These are phyloP conservation scores for Neocatenulostroma microsporum DNA, from an alignment of 2,329 filamentous ascomycete species.

Conservation along the genomic window DNA sequence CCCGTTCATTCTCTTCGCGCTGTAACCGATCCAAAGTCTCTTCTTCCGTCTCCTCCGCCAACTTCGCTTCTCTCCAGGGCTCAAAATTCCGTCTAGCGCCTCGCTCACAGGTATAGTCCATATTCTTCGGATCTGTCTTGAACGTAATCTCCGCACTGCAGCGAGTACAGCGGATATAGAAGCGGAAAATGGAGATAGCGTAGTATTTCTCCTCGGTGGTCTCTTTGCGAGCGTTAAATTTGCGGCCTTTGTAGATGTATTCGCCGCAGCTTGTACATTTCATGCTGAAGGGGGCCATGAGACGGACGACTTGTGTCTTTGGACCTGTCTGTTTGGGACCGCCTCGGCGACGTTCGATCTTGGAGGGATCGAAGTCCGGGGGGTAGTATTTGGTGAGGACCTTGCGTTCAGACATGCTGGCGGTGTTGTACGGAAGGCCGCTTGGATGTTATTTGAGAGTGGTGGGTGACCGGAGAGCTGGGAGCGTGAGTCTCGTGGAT, in stretches of 20 bases:
- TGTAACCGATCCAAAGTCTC: slow-evolving; percentile 79
- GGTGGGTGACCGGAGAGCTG: too few species aligned
- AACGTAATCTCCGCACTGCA: slow-evolving; percentile 86
- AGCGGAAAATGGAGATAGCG: slow-evolving; percentile 76
- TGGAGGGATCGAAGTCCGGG: slow-evolving; percentile 82
- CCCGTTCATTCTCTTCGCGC: slow-evolving; percentile 67
- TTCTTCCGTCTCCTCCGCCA: slow-evolving; percentile 73
- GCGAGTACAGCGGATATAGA: slow-evolving; percentile 75
- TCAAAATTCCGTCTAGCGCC: slow-evolving; percentile 95
- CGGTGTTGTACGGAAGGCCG: too few species aligned
- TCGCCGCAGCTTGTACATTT: slow-evolving; percentile 63
- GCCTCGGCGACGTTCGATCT: slow-evolving; percentile 58
- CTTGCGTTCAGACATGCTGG: slow-evolving; percentile 74
- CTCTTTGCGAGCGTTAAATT: slow-evolving; percentile 93
- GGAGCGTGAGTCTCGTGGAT: too few species aligned
- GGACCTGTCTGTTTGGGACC: slow-evolving; percentile 66
- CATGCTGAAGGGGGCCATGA: slow-evolving; percentile 86
- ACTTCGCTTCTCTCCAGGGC: slow-evolving; percentile 67
- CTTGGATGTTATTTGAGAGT: background rate
- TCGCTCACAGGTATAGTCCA: slow-evolving; percentile 74
- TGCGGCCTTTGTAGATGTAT: slow-evolving; percentile 86
- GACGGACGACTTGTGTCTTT: slow-evolving; percentile 73
- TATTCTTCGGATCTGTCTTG: slow-evolving; percentile 88
- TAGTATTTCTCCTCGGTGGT: slow-evolving; percentile 87
- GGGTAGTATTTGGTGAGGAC: slow-evolving; percentile 62